These are phyloP conservation scores for Monilinia fructigena DNA, from an alignment of 2,329 filamentous ascomycete genomes.

Conservation along the genomic window DNA sequence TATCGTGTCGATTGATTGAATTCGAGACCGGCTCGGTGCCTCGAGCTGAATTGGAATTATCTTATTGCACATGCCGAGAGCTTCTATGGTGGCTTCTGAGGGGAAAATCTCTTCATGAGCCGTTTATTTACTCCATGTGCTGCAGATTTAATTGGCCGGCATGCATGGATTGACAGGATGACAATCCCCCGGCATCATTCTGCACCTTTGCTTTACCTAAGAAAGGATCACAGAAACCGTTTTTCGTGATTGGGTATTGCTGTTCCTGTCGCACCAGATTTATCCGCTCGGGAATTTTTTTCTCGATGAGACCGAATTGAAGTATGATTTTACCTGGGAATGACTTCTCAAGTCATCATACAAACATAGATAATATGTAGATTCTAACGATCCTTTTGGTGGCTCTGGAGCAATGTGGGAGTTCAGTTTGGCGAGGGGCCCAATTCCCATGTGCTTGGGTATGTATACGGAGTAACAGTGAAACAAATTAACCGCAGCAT, in stretches of 20 bases:
- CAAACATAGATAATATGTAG: background rate
- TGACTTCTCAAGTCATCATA: background rate
- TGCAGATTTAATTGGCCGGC: constrained; percentile 3
- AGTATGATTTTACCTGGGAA: background rate
- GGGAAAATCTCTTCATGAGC: constrained; percentile 2
- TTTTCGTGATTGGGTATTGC: background rate
- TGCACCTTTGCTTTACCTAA: constrained; percentile 7
- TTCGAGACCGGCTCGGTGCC: background rate
- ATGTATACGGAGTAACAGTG: background rate
- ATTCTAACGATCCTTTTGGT: background rate
- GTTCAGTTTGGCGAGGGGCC: background rate
- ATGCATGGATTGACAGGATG: constrained; percentile 1
- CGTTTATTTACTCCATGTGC: background rate
- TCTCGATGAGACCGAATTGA: background rate
- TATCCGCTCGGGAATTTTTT: background rate
- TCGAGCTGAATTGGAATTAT: background rate
- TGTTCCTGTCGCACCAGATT: background rate
- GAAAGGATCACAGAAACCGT: background rate
- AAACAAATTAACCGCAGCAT: background rate
- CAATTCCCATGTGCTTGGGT: background rate
- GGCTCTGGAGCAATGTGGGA: background rate
- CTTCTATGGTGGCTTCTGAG: constrained; percentile 9
- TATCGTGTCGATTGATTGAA: background rate
- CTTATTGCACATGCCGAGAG: constrained; percentile 8
- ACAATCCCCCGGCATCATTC: background rate